Evolutionary conservation across 1,284 basidiomycete genomes (phyloP), one percentile per base, ranked within the genome.

Genomic region (Trametes pubescens): DNA sequence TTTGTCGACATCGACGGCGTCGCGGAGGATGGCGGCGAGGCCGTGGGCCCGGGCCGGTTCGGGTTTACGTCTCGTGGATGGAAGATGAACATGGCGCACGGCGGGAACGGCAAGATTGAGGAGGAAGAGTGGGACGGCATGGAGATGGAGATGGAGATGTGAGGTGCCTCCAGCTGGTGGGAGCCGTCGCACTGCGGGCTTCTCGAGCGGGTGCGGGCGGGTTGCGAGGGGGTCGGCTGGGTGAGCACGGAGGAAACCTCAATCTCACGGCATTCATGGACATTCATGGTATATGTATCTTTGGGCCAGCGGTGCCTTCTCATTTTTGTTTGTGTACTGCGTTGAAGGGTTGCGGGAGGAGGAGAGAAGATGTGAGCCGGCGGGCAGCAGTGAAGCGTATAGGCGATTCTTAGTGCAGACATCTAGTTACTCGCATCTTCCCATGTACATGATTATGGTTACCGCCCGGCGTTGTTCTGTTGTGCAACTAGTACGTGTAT

Each of bases 111-210:
- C 59, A 75, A 75, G 67, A 78, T 77, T 62, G 79, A 81, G 68
- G 78, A 80, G 69, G 78, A 80, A 58, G 75, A 77, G 51, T 78
- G 75, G 74, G 77, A 78, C 66, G 77, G 76, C 43, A 75, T 74
- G 70, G 77, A 77, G 57, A 77, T 78, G 77, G 78, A 78, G 62
- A 78, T 78, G 78, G 78, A 79, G 59, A 74, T 77, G 74, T 76
- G 62, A 69, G 32, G 11, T 6, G 34, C 34, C n/a, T n/a, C n/a
- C n/a, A n/a, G 34, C 34, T 8, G 43, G 1, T 46, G 16, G 26
- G 26, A 29, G 34, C 35, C n/a, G 24, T 34, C 11, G 11, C 11
- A n/a, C 40, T 34, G 40, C 32, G n/a, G 52, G 48, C n/a, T 22
- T 47, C 16, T 40, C 24, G n/a, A n/a, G n/a, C 21, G 37, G 26